phyloP scores from a whole-genome alignment of 2,329 filamentous ascomycete genomes.

The Elsinoe perseae region DNA sequence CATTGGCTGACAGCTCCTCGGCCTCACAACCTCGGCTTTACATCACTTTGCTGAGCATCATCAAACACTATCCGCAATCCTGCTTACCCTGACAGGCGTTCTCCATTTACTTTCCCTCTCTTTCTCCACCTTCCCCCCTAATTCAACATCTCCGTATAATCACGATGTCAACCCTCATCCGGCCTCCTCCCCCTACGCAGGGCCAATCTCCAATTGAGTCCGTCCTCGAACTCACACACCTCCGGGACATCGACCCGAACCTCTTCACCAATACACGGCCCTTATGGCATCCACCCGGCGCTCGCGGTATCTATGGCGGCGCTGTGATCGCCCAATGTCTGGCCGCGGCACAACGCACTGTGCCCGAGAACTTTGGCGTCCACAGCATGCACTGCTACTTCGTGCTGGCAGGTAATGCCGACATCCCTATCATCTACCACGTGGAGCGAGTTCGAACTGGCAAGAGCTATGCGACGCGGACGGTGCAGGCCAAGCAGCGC shows the following conservation, averaged over 20 bases:
- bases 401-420: conserved; percentile 76
- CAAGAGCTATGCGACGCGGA: conserved; percentile 80
- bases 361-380: conserved; percentile 69
- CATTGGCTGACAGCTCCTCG: conserved; percentile 1
- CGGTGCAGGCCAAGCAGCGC: conserved; percentile 87
- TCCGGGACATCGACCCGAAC: conserved; percentile 68
- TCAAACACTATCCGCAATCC: background rate
- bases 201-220: conserved; percentile 79
- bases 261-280: conserved; percentile 92
- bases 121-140: background rate
- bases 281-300: conserved; percentile 85
- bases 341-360: conserved; percentile 78
- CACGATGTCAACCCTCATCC: conserved; percentile 49
- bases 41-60: background rate
- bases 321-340: conserved; percentile 89
- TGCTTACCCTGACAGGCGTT: background rate
- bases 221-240: conserved; percentile 74
- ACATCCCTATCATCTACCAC: conserved; percentile 85
- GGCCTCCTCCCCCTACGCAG: conserved; percentile 63
- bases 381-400: conserved; percentile 99
- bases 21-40: background rate
- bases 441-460: conserved; percentile 91
- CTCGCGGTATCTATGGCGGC: conserved; percentile 88
- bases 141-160: background rate
- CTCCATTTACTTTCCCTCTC: background rate